Conservation (phyloP, 331 rosid species). For the Prunus yedoensis region DNA sequence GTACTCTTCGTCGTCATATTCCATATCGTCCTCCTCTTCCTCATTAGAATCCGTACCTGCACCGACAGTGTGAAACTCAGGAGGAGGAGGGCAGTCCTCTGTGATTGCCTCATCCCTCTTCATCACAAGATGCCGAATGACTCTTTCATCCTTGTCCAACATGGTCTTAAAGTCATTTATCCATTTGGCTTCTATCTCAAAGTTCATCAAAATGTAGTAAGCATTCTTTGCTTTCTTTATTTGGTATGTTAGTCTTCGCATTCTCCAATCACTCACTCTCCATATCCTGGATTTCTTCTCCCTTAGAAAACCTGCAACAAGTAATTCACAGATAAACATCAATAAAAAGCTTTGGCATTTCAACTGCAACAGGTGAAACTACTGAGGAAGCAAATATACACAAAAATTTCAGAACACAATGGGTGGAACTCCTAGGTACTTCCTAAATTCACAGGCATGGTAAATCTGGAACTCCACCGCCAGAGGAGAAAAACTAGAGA, state of each 20-base stretch:
- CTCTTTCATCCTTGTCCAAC: constrained; percentile 85
- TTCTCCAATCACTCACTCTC: constrained; percentile 91
- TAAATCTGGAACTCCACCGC: background rate
- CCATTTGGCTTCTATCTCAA: constrained; percentile 80
- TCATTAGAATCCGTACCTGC: constrained; percentile 45
- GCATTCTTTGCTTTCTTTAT: constrained; percentile 77
- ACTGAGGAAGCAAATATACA: background rate
- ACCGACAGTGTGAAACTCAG: constrained; percentile 48
- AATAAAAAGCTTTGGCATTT: constrained; percentile 16
- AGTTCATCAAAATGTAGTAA: constrained; percentile 78
- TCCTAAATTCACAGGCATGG: background rate
- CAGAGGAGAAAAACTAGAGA: background rate
- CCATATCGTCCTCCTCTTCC: constrained; percentile 37
- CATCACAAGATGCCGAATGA: constrained; percentile 81
- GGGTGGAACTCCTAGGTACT: background rate
- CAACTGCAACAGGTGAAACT: background rate
- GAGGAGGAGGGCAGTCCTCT: constrained; percentile 94
- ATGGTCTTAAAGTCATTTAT: constrained; percentile 81
- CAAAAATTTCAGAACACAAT: background rate
- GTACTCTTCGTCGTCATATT: constrained; percentile 32
- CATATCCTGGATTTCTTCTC: constrained; percentile 88
- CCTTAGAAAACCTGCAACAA: constrained; percentile 64
- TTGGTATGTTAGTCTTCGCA: constrained; percentile 83
- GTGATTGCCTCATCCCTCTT: constrained; percentile 82
- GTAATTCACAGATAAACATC: background rate